Evolutionary conservation across 2,329 filamentous ascomycete species (phyloP).

Genomic region (Pyrenophora seminiperda): DNA sequence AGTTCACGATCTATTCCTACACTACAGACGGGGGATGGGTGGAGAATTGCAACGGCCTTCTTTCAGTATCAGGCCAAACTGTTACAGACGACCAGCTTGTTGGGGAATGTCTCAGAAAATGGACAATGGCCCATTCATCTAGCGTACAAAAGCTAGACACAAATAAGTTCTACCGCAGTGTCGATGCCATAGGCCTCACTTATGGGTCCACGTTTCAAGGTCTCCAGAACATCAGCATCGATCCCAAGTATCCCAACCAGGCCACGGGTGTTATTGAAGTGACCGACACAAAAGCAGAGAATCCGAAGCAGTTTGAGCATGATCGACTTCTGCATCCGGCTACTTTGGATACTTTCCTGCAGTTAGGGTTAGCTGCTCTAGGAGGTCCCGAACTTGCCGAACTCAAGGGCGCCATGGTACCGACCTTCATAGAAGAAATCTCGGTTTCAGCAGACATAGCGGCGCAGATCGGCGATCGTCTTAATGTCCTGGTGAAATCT

Average conservation of each 20-base stretch:
- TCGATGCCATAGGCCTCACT: conserved; percentile 17
- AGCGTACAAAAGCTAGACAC: neutral
- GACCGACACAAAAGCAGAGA: conserved; percentile 11
- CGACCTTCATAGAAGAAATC: conserved; percentile 17
- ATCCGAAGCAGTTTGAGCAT: conserved; percentile 21
- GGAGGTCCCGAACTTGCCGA: conserved; percentile 7
- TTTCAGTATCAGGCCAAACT: conserved; percentile 3
- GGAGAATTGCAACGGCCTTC: conserved; percentile 22
- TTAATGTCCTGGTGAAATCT: conserved; percentile 12
- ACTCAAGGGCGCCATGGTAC: conserved; percentile 16
- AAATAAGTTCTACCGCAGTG: conserved; percentile 9
- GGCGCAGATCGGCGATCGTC: conserved; percentile 12
- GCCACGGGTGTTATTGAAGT: conserved; percentile 16
- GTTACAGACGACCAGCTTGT: conserved; percentile 5
- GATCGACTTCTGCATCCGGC: conserved; percentile 24
- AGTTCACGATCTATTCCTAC: conserved; percentile 26
- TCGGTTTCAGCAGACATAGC: conserved; percentile 12
- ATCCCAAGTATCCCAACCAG: neutral
- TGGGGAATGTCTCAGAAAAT: conserved; percentile 7
- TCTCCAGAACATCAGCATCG: conserved; percentile 4
- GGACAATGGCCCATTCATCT: neutral
- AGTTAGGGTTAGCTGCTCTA: conserved; percentile 13
- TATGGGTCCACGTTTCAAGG: conserved; percentile 23
- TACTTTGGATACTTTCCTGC: conserved; percentile 24
- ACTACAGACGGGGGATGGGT: conserved; percentile 18